Evolutionary conservation across 306 rosid species (phyloP).

Genomic region (Sicyos edulis): DNA sequence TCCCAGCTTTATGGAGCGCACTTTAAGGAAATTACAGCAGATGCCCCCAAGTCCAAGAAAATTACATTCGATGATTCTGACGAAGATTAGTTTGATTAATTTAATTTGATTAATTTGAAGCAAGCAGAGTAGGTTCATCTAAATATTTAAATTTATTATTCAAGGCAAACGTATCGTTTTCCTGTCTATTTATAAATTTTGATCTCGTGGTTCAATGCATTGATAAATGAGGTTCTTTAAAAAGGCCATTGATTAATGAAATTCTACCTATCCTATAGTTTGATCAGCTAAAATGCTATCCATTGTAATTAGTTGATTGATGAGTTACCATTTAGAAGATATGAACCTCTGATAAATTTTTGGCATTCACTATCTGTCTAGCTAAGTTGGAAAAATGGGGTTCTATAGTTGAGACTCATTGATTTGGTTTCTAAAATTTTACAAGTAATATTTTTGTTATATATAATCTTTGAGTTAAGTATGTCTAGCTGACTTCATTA

Average conservation of each 20-base stretch:
- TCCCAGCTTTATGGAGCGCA: constrained; percentile 91
- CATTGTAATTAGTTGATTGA: not conserved
- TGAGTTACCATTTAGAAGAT: not conserved
- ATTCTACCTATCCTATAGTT: not conserved
- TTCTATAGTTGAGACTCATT: too few species aligned
- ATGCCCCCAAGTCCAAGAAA: constrained; percentile 70
- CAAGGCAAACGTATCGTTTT: not conserved
- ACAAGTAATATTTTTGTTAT: too few species aligned
- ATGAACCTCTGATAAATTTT: too few species aligned
- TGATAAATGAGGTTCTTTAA: not conserved
- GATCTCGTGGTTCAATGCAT: not conserved
- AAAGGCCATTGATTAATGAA: not conserved
- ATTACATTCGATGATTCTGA: constrained; percentile 74
- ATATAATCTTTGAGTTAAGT: too few species aligned
- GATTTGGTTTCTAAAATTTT: too few species aligned
- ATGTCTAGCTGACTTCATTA: too few species aligned
- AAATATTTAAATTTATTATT: not conserved
- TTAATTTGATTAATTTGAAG: not conserved
- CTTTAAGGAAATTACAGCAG: constrained; percentile 75
- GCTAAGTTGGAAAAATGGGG: too few species aligned
- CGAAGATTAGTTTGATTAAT: constrained; percentile 32
- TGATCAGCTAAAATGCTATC: not conserved
- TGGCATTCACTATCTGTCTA: too few species aligned
- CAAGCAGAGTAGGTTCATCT: not conserved
- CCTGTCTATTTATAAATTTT: constrained; percentile 7